A percentile compares a stretch with the other conserved stretches of the same genome.
Evolutionary conservation across 78 protist species (phyloP).

Genomic region (Dictyostelium purpureum): DNA sequence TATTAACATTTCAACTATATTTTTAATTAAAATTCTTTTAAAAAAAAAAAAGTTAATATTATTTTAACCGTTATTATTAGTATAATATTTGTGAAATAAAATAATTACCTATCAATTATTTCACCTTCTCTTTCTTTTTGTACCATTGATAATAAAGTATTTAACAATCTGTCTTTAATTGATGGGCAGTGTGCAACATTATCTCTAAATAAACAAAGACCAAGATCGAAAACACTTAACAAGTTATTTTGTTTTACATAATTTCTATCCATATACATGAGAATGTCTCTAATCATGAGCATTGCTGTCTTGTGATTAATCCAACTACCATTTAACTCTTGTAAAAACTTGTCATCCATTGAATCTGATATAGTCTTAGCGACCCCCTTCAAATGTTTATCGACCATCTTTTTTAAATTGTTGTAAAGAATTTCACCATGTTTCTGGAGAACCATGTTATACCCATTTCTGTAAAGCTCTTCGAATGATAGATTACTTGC

Average conservation of each 20-base stretch:
- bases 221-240: slow-evolving; percentile 86
- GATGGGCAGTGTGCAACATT: slow-evolving; percentile 56
- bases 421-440: slow-evolving; percentile 89
- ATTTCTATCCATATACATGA: slow-evolving; percentile 95
- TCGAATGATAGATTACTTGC: slow-evolving; percentile 92
- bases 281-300: slow-evolving; percentile 94
- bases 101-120: slow-evolving; percentile 68
- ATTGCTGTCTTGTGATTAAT: slow-evolving; percentile 85
- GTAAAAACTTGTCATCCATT: slow-evolving; percentile 80
- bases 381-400: slow-evolving; percentile 72
- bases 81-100: not conserved
- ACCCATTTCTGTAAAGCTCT: slow-evolving; percentile 93
- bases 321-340: slow-evolving; percentile 81
- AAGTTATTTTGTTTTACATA: slow-evolving; percentile 78
- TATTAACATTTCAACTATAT: slow-evolving; percentile 85
- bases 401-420: slow-evolving; percentile 77
- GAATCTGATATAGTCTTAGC: slow-evolving; percentile 34
- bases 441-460: slow-evolving; percentile 93
- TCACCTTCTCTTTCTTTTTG: slow-evolving; percentile 87
- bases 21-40: slow-evolving; percentile 58
- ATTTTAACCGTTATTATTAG: too few relatives aligned
- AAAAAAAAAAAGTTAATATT: not conserved
- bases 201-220: slow-evolving; percentile 85
- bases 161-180: slow-evolving; percentile 74
- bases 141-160: slow-evolving; percentile 75